These are phyloP conservation scores for Colletotrichum spinosum DNA, from an alignment of 2,329 filamentous ascomycete genomes.

Conservation along the genomic window DNA sequence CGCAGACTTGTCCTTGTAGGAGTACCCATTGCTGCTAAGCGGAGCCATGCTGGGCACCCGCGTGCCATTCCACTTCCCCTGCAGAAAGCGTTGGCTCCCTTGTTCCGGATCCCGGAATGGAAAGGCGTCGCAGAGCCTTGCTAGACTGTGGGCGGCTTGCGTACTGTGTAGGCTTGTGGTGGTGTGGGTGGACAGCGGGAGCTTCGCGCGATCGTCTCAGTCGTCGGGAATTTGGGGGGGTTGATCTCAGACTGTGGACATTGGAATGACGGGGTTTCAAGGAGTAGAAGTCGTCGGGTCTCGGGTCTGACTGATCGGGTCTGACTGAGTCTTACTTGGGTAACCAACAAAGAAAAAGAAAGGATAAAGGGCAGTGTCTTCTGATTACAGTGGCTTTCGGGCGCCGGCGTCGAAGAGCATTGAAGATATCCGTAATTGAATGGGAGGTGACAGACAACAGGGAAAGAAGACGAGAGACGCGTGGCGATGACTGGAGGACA, in stretches of 20 bases:
- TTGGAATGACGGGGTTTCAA: not conserved
- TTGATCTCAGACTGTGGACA: conserved; percentile 8
- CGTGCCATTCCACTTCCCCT: conserved; percentile 43
- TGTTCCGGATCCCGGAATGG: conserved; percentile 29
- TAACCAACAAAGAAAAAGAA: not conserved
- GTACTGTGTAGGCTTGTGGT: conserved; percentile 15
- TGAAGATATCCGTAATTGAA: not conserved
- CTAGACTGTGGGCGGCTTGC: conserved; percentile 22
- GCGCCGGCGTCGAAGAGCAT: conserved; percentile 25
- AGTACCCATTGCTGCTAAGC: conserved; percentile 50
- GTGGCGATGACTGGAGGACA: conserved; percentile 19
- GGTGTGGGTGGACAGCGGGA: conserved; percentile 13
- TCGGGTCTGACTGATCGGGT: too few species aligned
- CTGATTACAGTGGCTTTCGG: not conserved
- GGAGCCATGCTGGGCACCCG: conserved; percentile 45
- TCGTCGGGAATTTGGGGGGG: conserved; percentile 21
- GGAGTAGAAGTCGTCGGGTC: not conserved
- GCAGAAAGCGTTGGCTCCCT: conserved; percentile 19
- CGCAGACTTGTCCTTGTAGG: conserved; percentile 26
- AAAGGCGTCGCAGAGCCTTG: conserved; percentile 19
- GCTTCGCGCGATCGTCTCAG: conserved; percentile 26
- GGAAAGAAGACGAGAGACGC: conserved; percentile 33
- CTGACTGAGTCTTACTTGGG: not conserved
- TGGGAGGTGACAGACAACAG: not conserved
- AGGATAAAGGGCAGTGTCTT: not conserved